These are phyloP conservation scores for Gillenia trifoliata DNA, from an alignment of 306 rosid species.

Conservation along the genomic window DNA sequence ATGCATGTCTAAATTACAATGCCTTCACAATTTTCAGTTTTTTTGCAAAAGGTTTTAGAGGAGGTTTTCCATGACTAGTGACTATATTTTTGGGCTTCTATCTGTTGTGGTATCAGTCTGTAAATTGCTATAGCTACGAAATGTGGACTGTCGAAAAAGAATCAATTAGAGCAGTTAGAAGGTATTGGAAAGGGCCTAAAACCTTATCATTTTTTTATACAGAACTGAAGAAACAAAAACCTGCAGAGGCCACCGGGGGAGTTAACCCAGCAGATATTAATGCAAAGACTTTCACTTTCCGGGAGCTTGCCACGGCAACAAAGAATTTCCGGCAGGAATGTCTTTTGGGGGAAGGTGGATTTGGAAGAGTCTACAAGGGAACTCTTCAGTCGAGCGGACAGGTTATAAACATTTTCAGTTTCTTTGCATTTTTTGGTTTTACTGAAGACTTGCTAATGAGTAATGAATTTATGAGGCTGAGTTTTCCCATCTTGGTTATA, in stretches of 20 bases:
- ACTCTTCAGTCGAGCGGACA: conserved; percentile 58
- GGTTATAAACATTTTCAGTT: conserved; percentile 30
- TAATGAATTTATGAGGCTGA: not conserved
- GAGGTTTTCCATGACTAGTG: not conserved
- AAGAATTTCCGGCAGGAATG: conserved; percentile 83
- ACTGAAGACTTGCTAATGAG: not conserved
- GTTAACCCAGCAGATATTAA: conserved; percentile 32
- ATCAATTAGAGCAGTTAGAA: not conserved
- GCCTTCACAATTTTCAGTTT: not conserved
- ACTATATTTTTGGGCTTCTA: not conserved
- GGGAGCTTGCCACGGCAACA: conserved; percentile 86
- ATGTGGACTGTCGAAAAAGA: not conserved
- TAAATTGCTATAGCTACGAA: not conserved
- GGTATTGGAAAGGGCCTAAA: not conserved
- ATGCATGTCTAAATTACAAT: not conserved
- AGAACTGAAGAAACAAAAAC: conserved; percentile 33
- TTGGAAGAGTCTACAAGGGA: conserved; percentile 89
- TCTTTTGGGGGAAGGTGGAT: conserved; percentile 87
- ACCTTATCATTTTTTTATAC: not conserved
- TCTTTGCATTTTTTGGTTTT: not conserved
- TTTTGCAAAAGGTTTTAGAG: not conserved
- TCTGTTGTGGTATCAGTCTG: not conserved
- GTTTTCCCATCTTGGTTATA: conserved; percentile 10
- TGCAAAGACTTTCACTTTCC: conserved; percentile 68
- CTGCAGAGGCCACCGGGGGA: conserved; percentile 27